phyloP scores from a whole-genome alignment of 352 stramenopile species.

The Pythium dissotocum region DNA sequence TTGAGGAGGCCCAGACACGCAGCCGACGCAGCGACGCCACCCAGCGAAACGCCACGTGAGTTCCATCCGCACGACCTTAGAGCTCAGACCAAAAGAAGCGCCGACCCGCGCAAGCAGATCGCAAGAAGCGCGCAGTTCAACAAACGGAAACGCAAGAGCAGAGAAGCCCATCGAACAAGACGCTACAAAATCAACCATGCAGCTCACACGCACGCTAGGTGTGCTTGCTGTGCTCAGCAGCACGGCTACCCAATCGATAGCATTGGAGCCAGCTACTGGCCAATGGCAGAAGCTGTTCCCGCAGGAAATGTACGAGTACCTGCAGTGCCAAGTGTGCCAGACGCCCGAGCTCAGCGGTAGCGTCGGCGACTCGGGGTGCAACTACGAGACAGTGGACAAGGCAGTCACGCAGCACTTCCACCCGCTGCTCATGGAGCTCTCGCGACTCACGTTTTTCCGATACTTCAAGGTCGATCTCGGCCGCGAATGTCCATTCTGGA shows the following conservation, averaged over 20 bases:
- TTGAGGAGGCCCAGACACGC: slow-evolving; percentile 20
- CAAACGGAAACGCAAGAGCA: not conserved
- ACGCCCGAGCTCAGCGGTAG: slow-evolving; percentile 80
- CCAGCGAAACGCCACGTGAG: not conserved
- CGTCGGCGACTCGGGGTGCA: slow-evolving; percentile 81
- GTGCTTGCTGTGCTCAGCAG: not conserved
- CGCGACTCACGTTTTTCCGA: slow-evolving; percentile 88
- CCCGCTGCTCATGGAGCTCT: slow-evolving; percentile 75
- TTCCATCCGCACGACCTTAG: too few relatives aligned
- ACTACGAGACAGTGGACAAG: slow-evolving; percentile 86
- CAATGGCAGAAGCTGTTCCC: slow-evolving; percentile 45
- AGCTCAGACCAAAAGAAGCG: not conserved
- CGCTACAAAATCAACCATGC: not conserved
- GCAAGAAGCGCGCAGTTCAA: not conserved
- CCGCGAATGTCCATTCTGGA: slow-evolving; percentile 89
- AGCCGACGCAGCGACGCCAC: slow-evolving; percentile 3
- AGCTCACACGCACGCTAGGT: slow-evolving; percentile 2
- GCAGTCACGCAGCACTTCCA: slow-evolving; percentile 83
- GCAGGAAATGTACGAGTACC: slow-evolving; percentile 72
- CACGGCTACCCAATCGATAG: not conserved
- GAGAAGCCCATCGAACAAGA: not conserved
- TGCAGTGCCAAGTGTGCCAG: slow-evolving; percentile 82
- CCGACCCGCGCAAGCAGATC: not conserved
- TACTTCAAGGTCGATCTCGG: slow-evolving; percentile 94
- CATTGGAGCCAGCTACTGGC: slow-evolving; percentile 1